Evolutionary conservation across 306 rosid genomes (phyloP).

Genomic region (Potentilla sterilis): DNA sequence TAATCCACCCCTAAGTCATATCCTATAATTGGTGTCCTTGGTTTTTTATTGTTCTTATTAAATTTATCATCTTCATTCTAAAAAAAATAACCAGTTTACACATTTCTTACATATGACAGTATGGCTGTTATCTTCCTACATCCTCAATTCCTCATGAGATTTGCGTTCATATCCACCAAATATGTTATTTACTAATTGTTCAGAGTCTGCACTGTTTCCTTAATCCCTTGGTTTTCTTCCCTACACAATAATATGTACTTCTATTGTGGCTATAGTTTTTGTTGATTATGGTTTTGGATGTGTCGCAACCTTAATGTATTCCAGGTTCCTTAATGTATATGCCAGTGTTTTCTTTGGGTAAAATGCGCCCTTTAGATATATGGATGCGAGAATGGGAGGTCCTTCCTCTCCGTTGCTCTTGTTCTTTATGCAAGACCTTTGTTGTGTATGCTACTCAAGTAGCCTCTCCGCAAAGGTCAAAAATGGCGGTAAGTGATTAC

Average conservation of each 20-base stretch:
- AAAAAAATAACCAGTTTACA: background rate
- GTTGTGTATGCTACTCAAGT: background rate
- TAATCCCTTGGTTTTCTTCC: background rate
- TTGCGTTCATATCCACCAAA: background rate
- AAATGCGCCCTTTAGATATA: background rate
- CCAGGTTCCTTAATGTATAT: background rate
- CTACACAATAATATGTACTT: background rate
- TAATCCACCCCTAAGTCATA: background rate
- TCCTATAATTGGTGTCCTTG: background rate
- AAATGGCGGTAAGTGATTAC: too few relatives aligned
- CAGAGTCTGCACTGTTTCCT: background rate
- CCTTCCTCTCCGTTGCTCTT: background rate
- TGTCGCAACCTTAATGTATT: background rate
- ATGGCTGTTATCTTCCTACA: background rate
- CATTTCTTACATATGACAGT: background rate
- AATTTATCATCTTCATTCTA: background rate
- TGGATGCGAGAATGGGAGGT: background rate
- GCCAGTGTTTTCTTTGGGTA: background rate
- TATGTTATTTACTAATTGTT: background rate
- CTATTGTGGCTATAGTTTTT: background rate
- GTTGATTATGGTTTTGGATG: background rate
- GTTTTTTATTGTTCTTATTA: background rate
- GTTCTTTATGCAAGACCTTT: background rate
- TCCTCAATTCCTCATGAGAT: background rate
- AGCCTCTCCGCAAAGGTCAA: too few relatives aligned